Conservation (phyloP, 1,284 basidiomycete species). For the Volvariella volvacea region DNA sequence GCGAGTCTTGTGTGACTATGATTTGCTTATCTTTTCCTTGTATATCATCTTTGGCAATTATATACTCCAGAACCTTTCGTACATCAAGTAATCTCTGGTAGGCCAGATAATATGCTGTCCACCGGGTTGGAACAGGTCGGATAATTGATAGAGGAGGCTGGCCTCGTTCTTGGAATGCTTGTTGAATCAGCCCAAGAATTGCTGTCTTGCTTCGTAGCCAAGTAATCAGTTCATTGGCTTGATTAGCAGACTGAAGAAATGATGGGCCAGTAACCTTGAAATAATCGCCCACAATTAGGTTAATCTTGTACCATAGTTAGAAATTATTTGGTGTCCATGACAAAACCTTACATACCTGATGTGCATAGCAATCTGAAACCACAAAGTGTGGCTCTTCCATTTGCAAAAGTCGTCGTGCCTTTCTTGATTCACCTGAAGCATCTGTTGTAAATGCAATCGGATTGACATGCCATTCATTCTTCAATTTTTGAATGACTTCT, state of each 20-base stretch:
- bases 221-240: constrained; percentile 23
- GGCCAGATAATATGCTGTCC: constrained; percentile 29
- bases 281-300: constrained; percentile 32
- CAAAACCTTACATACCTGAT: constrained; percentile 23
- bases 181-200: constrained; percentile 17
- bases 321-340: constrained; percentile 3
- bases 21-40: constrained; percentile 12
- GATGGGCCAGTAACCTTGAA: constrained; percentile 23
- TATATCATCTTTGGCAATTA: constrained; percentile 10
- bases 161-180: constrained; percentile 7
- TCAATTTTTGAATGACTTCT: constrained; percentile 14
- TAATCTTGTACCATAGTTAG: constrained; percentile 22
- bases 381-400: constrained; percentile 19
- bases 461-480: constrained; percentile 17
- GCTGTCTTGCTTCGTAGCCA: constrained; percentile 26
- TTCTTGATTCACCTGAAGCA: constrained; percentile 29
- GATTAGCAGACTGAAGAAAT: constrained; percentile 13
- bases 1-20: constrained; percentile 11
- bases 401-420: constrained; percentile 17
- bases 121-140: constrained; percentile 23
- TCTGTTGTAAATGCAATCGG: constrained; percentile 25
- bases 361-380: constrained; percentile 28
- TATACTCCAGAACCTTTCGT: constrained; percentile 10
- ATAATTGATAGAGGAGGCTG: constrained; percentile 15
- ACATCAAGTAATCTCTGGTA: constrained; percentile 21